Percentiles rank a stretch among this genome's conserved stretches.
phyloP scores from a whole-genome alignment of 495 filamentous ascomycete species.

The Aspergillus diversus region DNA sequence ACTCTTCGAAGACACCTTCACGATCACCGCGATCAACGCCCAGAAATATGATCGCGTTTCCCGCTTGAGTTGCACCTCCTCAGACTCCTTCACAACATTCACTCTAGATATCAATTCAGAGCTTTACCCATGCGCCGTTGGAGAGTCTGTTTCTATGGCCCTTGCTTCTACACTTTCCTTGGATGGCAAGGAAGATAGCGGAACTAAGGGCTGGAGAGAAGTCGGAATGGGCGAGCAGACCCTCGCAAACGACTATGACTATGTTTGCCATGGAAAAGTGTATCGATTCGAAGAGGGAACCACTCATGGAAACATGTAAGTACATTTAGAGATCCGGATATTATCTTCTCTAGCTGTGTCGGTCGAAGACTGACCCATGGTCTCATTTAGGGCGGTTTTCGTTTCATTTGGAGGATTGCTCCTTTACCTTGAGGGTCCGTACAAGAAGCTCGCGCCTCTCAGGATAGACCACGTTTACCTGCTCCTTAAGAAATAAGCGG shows the following conservation, averaged over 20 bases:
- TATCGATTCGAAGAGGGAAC: constrained; percentile 93
- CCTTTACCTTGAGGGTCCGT: constrained; percentile 88
- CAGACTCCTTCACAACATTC: constrained; percentile 72
- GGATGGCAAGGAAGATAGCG: constrained; percentile 73
- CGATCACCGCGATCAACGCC: constrained; percentile 71
- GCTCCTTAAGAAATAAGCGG: constrained; percentile 79
- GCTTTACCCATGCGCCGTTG: constrained; percentile 75
- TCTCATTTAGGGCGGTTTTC: constrained; percentile 76
- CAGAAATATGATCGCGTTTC: constrained; percentile 94
- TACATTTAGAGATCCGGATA: constrained; percentile 13
- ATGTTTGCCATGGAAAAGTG: constrained; percentile 96
- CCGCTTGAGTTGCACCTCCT: constrained; percentile 72
- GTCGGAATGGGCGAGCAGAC: constrained; percentile 71
- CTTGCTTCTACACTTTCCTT: constrained; percentile 83
- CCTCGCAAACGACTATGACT: constrained; percentile 91
- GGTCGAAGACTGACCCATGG: constrained; percentile 5
- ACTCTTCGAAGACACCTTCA: constrained; percentile 93
- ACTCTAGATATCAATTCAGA: constrained; percentile 93
- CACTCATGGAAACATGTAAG: constrained; percentile 82
- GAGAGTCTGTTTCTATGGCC: constrained; percentile 75
- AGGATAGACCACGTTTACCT: constrained; percentile 93
- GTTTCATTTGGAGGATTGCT: constrained; percentile 90
- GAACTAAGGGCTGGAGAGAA: constrained; percentile 79
- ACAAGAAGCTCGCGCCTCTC: constrained; percentile 90
- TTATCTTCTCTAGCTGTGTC: not conserved